These are phyloP conservation scores for Cercophora sp. DNA, from an alignment of 495 filamentous ascomycete species.

Conservation along the genomic window DNA sequence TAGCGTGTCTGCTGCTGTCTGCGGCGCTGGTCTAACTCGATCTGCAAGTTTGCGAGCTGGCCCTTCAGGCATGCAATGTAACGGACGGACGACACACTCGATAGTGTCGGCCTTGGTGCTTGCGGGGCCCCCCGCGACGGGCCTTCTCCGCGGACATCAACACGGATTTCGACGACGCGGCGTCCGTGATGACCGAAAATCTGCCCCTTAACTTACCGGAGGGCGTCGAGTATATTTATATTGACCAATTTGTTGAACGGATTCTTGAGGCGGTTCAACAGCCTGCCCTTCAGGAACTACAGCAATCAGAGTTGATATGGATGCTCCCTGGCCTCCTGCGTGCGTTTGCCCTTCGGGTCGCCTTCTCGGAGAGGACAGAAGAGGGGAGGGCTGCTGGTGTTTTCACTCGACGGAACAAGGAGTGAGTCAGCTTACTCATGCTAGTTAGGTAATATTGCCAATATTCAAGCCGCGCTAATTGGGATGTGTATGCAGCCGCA, in stretches of 20 bases:
- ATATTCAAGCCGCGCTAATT: no score
- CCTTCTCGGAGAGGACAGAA: neutral
- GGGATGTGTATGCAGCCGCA: no score
- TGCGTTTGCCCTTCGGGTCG: conserved; percentile 1
- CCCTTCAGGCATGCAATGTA: no score
- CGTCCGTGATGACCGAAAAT: conserved; percentile 2
- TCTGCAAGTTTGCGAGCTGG: no score
- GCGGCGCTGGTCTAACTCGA: no score
- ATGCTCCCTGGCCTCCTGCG: conserved; percentile 6
- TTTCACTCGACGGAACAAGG: conserved; percentile 3
- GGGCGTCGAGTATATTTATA: neutral
- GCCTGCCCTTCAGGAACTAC: neutral
- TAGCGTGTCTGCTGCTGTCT: no score
- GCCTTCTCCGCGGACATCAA: no score
- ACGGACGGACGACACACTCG: no score
- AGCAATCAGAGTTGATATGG: neutral
- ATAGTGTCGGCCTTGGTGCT: no score
- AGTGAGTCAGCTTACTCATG: no score
- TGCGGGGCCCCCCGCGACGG: no score
- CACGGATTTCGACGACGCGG: neutral
- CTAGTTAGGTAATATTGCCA: no score
- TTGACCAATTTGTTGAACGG: neutral
- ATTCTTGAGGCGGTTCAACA: neutral
- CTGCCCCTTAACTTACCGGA: neutral
- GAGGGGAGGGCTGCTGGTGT: neutral